Base-by-base conservation (phyloP, 208 protist genomes). In the Naegleria lovaniensis region DNA sequence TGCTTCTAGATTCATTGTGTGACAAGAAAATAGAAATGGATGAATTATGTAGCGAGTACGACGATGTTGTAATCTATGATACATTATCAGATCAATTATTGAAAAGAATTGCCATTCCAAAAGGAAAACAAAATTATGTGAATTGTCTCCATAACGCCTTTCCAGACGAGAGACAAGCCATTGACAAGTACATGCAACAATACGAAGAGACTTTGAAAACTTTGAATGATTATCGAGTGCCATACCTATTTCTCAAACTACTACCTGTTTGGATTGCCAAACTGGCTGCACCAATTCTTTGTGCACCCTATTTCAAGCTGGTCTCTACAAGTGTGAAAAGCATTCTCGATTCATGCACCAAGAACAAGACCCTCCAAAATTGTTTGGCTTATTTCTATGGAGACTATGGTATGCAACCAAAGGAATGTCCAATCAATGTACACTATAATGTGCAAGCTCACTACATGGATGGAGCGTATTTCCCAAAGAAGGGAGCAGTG, bases 1-100 rank as follows among this genome's bases (percentile, higher is more conserved):
- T 87, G 52, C 90, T 52, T 59, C 90, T 92, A 0, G 91, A 93
- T 79, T 7, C 29, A 5, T 36, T 93, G 52, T 86, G 91, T 55
- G 91, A 92, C 48, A 91, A 91, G 67, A 83, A 93, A 83, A 33
- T 93, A 22, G n/a, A 83, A 5, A 92, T 91, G 92, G 59, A 16
- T 38, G 38, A 48, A 76, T 76, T 38, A 13, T 29, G 83, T 38
- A 67, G 55, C 19, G 91, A 86, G 25, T 93, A 90, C 43, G 90
- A 93, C 86, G 41, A 36, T 9, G 41, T 83, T 36, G 39, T 84
- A 0, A 36, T 93, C 9, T 40, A 29, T 15, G 43, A 92, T 29
- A 25, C 41, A 52, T 48, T 7, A 48, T 22, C 4, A 13, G 19
- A 67, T 67, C 11, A 67, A 29, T 29, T 67, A 29, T 67, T 67